Conservation (phyloP, 2,329 filamentous ascomycete species). For the Davidsoniella australis region DNA sequence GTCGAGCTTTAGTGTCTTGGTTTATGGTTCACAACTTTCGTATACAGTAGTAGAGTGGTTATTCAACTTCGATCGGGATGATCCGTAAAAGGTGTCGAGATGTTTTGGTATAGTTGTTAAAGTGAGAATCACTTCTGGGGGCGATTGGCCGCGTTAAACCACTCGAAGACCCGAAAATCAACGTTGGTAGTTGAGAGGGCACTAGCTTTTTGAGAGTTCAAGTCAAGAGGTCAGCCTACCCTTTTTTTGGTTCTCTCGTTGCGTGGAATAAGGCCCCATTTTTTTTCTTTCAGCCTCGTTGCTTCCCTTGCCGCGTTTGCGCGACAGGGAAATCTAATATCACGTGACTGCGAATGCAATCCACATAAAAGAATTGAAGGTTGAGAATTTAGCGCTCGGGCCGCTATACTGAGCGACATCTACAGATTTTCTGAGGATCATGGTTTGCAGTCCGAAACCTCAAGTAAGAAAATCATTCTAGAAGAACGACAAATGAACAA, state of each 20-base stretch:
- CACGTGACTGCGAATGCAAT: slow-evolving; percentile 7
- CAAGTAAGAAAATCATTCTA: no score
- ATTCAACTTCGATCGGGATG: neutral
- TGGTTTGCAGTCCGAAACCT: no score
- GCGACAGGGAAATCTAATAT: slow-evolving; percentile 3
- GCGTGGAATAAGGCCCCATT: slow-evolving; percentile 11
- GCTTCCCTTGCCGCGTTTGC: slow-evolving; percentile 8
- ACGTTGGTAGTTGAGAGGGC: no score
- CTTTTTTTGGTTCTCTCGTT: no score
- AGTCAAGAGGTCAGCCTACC: no score
- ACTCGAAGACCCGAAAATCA: no score
- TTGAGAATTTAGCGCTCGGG: no score
- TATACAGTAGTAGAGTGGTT: neutral
- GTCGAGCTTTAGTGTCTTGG: neutral
- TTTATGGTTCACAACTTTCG: neutral
- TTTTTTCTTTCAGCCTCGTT: slow-evolving; percentile 12
- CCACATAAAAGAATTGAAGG: no score
- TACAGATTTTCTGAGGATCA: no score
- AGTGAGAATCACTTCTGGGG: no score
- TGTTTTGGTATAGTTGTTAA: neutral
- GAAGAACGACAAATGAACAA: no score
- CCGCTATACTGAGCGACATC: no score
- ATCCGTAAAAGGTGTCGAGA: neutral
- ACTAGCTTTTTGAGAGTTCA: neutral
- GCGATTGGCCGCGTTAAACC: neutral